Base-by-base conservation (phyloP, 306 rosid genomes). In the Malus asiatica region DNA sequence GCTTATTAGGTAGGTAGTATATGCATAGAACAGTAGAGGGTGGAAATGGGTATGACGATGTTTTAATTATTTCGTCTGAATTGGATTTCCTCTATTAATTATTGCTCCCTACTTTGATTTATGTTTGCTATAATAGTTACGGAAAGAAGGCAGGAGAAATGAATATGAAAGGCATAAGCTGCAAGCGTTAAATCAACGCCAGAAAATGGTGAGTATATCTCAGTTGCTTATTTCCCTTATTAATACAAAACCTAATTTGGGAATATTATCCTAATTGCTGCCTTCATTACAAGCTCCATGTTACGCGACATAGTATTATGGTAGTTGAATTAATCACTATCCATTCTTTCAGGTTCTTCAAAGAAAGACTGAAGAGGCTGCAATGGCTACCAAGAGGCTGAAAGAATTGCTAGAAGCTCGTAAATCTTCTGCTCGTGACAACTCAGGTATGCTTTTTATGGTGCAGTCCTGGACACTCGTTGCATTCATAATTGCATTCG, bases 81-180 rank as follows among this genome's bases (percentile, higher is more conserved):
- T 67, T 59, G 46, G 42, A 74, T 74, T 70, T 52, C 58, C 57
- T 48, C 58, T 29, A 19, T 32, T 55, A 44, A 22, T 72, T 81
- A 40, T 71, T 71, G 55, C 79, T 78, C 76, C 77, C 60, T 57
- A 23, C 79, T 65, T 80, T 82, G 46, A 74, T 62, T 64, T 78
- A 53, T 46, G 33, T 81, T 79, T 77, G 55, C 65, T 66, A 84
- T 76, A 66, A 19, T 85, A 96, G 99, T 84, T 96, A 77, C 89
- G 82, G 80, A 96, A 96, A 83, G 99, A 96, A 84, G 99, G 99
- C 72, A 92, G 99, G 83, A 93, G 89, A 88, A 96, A 90, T 85
- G 99, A 96, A 87, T 93, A 92, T 84, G 99, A 96, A 91, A 89
- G 97, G 85, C 98, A 93, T 84, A 96, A 96, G 83, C 94, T 96